Conservation (phyloP, 768 basidiomycete genomes). For the Mycena maculata region DNA sequence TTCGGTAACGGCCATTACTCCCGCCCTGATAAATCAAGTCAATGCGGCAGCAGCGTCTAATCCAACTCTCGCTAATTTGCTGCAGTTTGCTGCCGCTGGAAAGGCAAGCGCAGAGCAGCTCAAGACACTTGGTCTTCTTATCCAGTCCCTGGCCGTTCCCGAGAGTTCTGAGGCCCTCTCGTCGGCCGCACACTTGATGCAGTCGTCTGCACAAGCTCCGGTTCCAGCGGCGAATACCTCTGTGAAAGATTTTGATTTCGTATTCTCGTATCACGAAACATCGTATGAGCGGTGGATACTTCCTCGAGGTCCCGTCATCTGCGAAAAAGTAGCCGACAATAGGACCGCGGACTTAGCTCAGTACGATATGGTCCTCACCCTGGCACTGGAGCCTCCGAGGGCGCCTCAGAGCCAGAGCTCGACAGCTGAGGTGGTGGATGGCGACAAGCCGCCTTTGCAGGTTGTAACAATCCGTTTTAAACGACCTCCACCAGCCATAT, state of each 20-base stretch:
- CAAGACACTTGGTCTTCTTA: constrained; percentile 76
- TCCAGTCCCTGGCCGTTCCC: constrained; percentile 68
- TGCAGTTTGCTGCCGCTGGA: constrained; percentile 73
- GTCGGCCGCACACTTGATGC: constrained; percentile 27
- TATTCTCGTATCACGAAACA: constrained; percentile 76
- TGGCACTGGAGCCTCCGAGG: constrained; percentile 57
- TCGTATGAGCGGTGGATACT: constrained; percentile 75
- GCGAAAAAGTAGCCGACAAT: constrained; percentile 52
- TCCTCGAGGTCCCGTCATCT: constrained; percentile 68
- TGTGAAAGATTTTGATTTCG: constrained; percentile 74
- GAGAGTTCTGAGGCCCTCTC: constrained; percentile 31
- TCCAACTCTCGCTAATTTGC: constrained; percentile 73
- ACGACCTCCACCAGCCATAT: constrained; percentile 59
- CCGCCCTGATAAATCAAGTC: constrained; percentile 70
- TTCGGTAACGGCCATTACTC: constrained; percentile 62
- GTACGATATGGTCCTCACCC: constrained; percentile 56
- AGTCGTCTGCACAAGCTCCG: constrained; percentile 31
- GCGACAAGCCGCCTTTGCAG: constrained; percentile 37
- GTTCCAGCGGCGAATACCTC: constrained; percentile 37
- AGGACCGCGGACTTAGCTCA: constrained; percentile 26
- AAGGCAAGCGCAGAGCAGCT: constrained; percentile 72
- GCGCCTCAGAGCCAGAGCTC: constrained; percentile 13
- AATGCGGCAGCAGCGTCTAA: constrained; percentile 74
- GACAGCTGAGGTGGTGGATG: constrained; percentile 25
- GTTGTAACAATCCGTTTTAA: constrained; percentile 62